Base-by-base conservation (phyloP, 1,139 yeast genomes). In the Yamadazyma taylorii region DNA sequence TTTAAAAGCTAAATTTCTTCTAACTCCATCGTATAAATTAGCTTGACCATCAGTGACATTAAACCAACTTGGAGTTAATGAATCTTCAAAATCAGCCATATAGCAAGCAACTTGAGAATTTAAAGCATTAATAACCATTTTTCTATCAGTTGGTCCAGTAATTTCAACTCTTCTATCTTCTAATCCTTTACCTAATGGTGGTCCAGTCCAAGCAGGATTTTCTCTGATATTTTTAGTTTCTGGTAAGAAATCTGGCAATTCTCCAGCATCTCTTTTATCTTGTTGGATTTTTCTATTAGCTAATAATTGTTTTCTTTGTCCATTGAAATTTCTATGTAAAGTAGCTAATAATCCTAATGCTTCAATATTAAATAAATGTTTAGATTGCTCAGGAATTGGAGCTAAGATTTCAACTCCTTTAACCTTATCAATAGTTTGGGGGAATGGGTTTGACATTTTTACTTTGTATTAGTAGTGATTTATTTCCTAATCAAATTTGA, bases 71-170 rank as follows among this genome's bases (percentile, higher is more conserved):
- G 98, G 98, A 24, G 97, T 83, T 53, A 89, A 81, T 23, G 96
- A 87, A 67, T 89, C 97, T 65, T 89, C 97, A 53, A 89, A 86
- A 67, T 89, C 97, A 32, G 94, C 83, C 97, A 89, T 89, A 63
- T 89, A 89, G 34, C 96, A 87, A 58, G 85, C 88, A 32, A 89
- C 96, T 41, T 79, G 78, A 4, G 96, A 81, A 68, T 89, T 89
- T 58, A 89, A 77, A 14, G 97, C 97, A 58, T 89, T 89, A 60
- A 89, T 85, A 50, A 89, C 84, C 97, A 89, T 89, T 63, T 89
- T 89, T 51, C 96, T 79, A 61, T 85, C 90, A 38, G 86, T 74
- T 23, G 96, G 96, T 32, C 96, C 96, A 23, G 96, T 88, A 61
- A 88, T 81, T 64, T 88, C 96, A 51, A 73, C 87, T 67, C 81